Evolutionary conservation across 2,329 filamentous ascomycete genomes (phyloP).

Genomic region (Tolypocladium ovalisporum): DNA sequence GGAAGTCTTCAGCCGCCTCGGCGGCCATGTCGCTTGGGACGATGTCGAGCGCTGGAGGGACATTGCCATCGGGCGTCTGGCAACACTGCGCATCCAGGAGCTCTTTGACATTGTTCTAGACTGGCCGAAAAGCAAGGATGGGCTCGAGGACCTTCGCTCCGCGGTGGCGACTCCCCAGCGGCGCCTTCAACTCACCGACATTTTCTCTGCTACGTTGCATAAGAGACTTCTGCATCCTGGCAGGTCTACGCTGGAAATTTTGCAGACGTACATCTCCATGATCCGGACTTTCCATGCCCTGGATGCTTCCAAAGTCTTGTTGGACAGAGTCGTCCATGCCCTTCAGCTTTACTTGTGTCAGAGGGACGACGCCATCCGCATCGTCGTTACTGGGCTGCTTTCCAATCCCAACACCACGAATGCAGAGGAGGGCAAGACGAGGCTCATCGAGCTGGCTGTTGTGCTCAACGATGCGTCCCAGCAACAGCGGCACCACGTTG

Average conservation of each 20-base stretch:
- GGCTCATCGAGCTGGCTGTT: constrained; percentile 54
- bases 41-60: constrained; percentile 61
- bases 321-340: constrained; percentile 62
- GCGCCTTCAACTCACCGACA: constrained; percentile 58
- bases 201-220: constrained; percentile 56
- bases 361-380: constrained; percentile 65
- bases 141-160: constrained; percentile 62
- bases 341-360: constrained; percentile 68
- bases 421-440: constrained; percentile 32
- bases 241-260: constrained; percentile 62
- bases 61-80: constrained; percentile 57
- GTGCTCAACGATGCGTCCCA: constrained; percentile 53
- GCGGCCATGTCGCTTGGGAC: constrained; percentile 33
- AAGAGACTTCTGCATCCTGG: constrained; percentile 63
- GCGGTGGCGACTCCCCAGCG: constrained; percentile 58
- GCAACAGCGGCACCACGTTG: constrained; percentile 37
- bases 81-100: constrained; percentile 56
- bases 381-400: constrained; percentile 65
- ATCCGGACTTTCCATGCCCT: constrained; percentile 67
- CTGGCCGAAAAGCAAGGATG: constrained; percentile 63
- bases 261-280: constrained; percentile 69
- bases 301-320: constrained; percentile 66
- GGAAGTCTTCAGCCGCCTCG: constrained; percentile 44
- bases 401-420: constrained; percentile 47
- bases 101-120: constrained; percentile 69